Base-by-base conservation (phyloP, 306 rosid species). In the Vigna radiata region DNA sequence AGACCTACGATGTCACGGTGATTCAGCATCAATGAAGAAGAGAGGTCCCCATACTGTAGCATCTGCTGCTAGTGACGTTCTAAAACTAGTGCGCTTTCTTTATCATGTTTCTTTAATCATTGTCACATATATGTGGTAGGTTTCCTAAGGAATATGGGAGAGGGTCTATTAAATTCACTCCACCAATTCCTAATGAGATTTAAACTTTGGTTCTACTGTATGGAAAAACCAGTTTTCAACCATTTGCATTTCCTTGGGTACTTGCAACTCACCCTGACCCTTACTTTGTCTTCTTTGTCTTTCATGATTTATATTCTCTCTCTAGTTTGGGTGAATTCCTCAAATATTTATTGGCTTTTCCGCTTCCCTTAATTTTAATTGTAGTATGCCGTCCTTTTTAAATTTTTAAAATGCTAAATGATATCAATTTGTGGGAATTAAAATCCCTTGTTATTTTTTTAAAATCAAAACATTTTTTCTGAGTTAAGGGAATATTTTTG, bases 271-370 rank as follows among this genome's bases (percentile, higher is more conserved):
- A 54, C 5, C 21, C 68, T 25, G 55, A 23, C 48, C 46, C 76
- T 50, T 77, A 61, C 71, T 76, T 65, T 68, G 76, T 44, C 48
- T 18, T 55, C 71, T 76, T 65, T 68, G 76, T 44, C 48, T 18
- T 55, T 73, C 75, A 36, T 66, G 49, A 74, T 73, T 66, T 80
- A 31, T 47, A 10, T 41, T 43, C 61, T 55, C 7, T n/a, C 7
- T 63, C 39, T 62, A 21, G 65, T 58, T 37, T 58, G 56, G 56
- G 37, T 53, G 52, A 59, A 60, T 63, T 25, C 52, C 60, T 62
- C 44, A 69, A 44, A 41, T 68, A 66, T 18, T 41, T 77, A 23
- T 55, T 63, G 75, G 74, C 72, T 41, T 77, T 62, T 25, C 56
- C 10, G 4, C 48, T 46, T 69, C 25, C 58, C 65, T 69, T 19